Base-by-base conservation (phyloP, 495 filamentous ascomycete species). In the Xylaria bambusicola region DNA sequence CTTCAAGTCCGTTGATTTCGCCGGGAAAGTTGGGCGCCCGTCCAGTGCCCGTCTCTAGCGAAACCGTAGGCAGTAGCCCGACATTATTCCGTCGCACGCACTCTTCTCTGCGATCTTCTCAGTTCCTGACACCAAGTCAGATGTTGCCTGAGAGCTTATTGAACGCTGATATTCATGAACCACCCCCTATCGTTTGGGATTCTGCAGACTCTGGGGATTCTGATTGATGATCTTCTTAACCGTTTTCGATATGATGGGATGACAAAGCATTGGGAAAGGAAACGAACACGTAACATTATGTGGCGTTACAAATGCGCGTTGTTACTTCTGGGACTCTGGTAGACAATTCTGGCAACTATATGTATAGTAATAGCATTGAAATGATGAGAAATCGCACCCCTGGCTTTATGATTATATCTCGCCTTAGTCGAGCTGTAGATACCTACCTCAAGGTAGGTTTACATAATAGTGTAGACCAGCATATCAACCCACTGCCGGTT, bases 61-160 rank as follows among this genome's bases (percentile, higher is more conserved):
- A 66, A 0, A 13, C 59, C n/a, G 15, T n/a, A 9, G 26, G 65
- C 45, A 70, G 67, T 45, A 70, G 65, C 41, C 65, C 68, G 31
- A 41, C 61, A 20, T 10, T 15, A 15, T 47, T 54, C 17, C 62
- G 63, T 9, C 47, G 51, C 1, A 20, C 64, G 15, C 65, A 65
- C 8, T 65, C 55, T 17, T 72, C 69, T 13, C 51, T 75, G 12
- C 51, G 60, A n/a, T 78, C 74, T 20, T 77, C 76, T 18, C 77
- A 80, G 62, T 69, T 73, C 3, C 58, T 72, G 56, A 77, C 73
- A 4, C 70, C 69, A 42, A 82, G 77, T 48, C 77, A 84, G 67
- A 67, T 84, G 66, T 69, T 82, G 53, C 78, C 77, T 29, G 81
- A 83, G 40, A 85, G 81, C 65, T 62, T 86, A 61, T 29, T 84